Evolutionary conservation across 2,329 filamentous ascomycete genomes (phyloP).

Genomic region (Exophiala lecanii-corni): DNA sequence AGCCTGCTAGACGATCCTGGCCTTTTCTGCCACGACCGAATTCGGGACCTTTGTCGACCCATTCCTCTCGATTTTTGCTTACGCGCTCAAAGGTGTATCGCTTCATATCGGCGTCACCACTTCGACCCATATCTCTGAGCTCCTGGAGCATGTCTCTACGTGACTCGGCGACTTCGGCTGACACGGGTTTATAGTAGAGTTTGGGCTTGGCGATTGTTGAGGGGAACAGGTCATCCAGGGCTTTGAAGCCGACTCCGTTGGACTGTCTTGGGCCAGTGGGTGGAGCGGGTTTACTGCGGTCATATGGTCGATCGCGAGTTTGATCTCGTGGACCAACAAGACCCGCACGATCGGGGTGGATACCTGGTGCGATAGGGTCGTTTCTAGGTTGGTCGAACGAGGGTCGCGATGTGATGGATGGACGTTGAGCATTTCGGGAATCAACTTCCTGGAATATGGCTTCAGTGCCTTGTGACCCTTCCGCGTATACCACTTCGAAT

Average conservation of each 20-base stretch:
- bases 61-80: conserved; percentile 47
- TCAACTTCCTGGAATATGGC: conserved; percentile 53
- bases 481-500: conserved; percentile 71
- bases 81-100: conserved; percentile 64
- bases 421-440: conserved; percentile 13
- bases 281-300: conserved; percentile 1
- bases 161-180: conserved; percentile 57
- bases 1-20: conserved; percentile 31
- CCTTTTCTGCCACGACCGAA: conserved; percentile 45
- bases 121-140: conserved; percentile 34
- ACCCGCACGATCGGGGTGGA: conserved; percentile 20
- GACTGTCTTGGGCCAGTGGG: conserved; percentile 5
- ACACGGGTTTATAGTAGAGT: conserved; percentile 62
- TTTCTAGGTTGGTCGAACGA: conserved; percentile 8
- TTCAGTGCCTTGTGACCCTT: conserved; percentile 52
- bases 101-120: conserved; percentile 53
- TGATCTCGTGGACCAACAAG: conserved; percentile 1
- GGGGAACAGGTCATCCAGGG: conserved; percentile 57
- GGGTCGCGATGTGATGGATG: conserved; percentile 7
- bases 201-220: conserved; percentile 60
- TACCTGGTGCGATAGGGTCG: conserved; percentile 7
- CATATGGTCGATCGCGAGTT: conserved; percentile 1
- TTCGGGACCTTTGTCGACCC: conserved; percentile 70
- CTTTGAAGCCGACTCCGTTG: conserved; percentile 44
- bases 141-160: conserved; percentile 59